Conservation (phyloP, 768 basidiomycete species). For the Kwoniella botswanensis region DNA sequence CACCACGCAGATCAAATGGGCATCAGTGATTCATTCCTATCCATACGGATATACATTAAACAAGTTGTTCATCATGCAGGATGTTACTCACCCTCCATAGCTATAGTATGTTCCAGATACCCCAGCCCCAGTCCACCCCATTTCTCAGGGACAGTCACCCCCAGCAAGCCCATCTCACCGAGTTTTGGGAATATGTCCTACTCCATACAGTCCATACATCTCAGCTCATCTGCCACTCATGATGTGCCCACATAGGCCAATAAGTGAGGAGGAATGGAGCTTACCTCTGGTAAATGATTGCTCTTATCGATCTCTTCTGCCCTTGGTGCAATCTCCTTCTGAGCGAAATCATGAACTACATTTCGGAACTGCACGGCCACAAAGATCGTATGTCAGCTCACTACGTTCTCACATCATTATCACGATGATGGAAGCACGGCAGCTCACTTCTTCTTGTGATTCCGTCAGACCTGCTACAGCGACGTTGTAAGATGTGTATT, state of each 20-base stretch:
- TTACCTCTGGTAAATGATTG: slow-evolving; percentile 77
- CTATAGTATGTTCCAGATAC: slow-evolving; percentile 84
- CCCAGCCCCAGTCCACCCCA: slow-evolving; percentile 84
- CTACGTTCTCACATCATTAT: too few species aligned
- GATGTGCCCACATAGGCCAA: too few species aligned
- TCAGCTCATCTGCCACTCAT: background rate
- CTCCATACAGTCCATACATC: slow-evolving; percentile 1
- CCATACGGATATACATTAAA: background rate
- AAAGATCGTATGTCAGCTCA: slow-evolving; percentile 6
- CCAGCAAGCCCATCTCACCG: slow-evolving; percentile 50
- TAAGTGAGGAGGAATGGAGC: background rate
- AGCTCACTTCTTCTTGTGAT: slow-evolving; percentile 75
- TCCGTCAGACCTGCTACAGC: slow-evolving; percentile 77
- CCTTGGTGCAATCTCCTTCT: slow-evolving; percentile 80
- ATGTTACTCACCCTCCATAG: slow-evolving; percentile 74
- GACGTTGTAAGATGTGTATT: slow-evolving; percentile 67
- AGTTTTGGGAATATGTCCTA: slow-evolving; percentile 50
- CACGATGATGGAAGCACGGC: slow-evolving; percentile 34
- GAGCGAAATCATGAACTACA: slow-evolving; percentile 77
- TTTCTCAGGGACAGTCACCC: slow-evolving; percentile 72
- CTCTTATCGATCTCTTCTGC: slow-evolving; percentile 84
- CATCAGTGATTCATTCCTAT: too few species aligned
- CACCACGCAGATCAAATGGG: background rate
- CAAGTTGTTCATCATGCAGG: too few species aligned
- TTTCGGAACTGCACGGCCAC: slow-evolving; percentile 71